Evolutionary conservation across 2,329 filamentous ascomycete species (phyloP), one percentile per base, ranked within the genome.

Genomic region (Penicillium brevicompactum): DNA sequence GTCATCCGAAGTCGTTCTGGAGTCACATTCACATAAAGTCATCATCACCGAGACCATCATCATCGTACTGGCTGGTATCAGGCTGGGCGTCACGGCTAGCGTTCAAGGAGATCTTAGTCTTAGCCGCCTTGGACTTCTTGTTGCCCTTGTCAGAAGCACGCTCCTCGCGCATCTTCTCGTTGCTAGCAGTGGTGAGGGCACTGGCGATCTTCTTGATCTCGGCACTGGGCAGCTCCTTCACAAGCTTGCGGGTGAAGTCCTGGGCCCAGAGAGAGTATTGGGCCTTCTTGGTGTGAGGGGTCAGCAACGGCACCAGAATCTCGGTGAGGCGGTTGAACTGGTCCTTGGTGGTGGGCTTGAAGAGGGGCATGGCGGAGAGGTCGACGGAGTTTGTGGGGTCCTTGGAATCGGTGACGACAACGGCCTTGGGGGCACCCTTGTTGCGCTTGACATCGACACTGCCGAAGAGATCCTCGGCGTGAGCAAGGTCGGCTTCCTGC

Each of bases 121-220:
- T 97, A 59, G 91, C 89, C 4, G 92, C 92, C 84, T 97, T 97
- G 66, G 82, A 87, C 86, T 97, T 99, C 89, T 97, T 99, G 69
- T 88, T 90, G 51, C 90, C 87, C 82, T 96, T 97, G 63, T 96
- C 91, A 3, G 90, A 86, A 4, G 88, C 87, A 84, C 97, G 97
- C 84, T 99, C 94, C 76, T 97, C 92, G 81, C 92, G 95, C 88
- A 97, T 88, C 84, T 96, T 97, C 84, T 97, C 94, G 74, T 99
- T 99, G 72, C 91, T 85, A 53, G 96, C 83, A 5, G 92, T 88
- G n/a, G 92, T 96, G 69, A 99, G 78, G 5, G 85, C 84, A 74
- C 90, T 95, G 11, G 91, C 86, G 63, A 96, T 85, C 83, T 97
- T 97, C 85, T 97, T 97, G 78, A 97, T 92, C 79, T 97, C 92